Evolutionary conservation across 257 asterid species (phyloP), one percentile per base, ranked within the genome.

Genomic region (Ligustrum vulgare): DNA sequence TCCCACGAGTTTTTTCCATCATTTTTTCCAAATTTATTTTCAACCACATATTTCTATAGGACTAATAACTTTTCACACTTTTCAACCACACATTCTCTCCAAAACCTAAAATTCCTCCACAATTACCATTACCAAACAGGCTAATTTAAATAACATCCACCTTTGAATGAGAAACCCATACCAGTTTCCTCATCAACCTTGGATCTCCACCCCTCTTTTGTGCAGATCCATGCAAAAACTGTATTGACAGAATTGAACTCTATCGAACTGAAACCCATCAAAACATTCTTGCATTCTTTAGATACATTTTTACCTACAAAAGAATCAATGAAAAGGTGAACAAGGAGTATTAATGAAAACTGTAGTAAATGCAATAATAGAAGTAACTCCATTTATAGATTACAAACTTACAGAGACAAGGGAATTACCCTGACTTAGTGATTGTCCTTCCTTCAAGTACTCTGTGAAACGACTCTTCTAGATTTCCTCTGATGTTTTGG

Each of bases 191-290:
- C 98, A 51, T 89, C 96, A 6, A 89, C 87, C 80, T 79, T 89
- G 8, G 98, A 86, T 71, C 75, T 89, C 94, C 92, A 90, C 41
- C 97, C 97, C 60, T 84, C 96, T 97, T 81, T 85, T 89, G 90
- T 89, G 93, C 36, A 91, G 79, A 78, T 89, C 94, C 88, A 74
- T 88, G 87, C 96, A 91, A 80, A 87, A 86, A 41, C 76, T 66
- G 99, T 86, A 80, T 91, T 92, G 45, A 84, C 89, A 58, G 86
- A 82, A 86, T 94, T 93, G 36, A 92, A 92, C 83, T 93, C 98
- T 56, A 91, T 20, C 72, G 92, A 94, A 71, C 99, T 97, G 78
- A 91, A 94, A 70, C 98, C 99, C 95, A 85, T 88, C 0, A 96
- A 92, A 54, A 94, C 88, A 79, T 73, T 86, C 92, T 92, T 80